Evolutionary conservation across 306 rosid species (phyloP), one percentile per base, ranked within the genome.

Genomic region (Senna siamea): DNA sequence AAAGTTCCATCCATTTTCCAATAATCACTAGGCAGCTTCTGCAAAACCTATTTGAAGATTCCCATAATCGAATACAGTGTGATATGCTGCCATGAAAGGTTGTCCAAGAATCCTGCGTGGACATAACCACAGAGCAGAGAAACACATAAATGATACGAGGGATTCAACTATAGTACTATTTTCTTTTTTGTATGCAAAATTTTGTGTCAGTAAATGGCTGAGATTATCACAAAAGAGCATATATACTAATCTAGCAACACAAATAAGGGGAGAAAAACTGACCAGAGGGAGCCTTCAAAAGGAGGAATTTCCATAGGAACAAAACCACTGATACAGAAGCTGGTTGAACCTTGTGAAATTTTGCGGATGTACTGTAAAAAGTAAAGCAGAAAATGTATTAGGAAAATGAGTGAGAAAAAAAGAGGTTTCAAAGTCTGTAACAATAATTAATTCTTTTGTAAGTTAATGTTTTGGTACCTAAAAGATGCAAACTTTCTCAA

Each of bases 31-130:
- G 5, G 46, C 62, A 22, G 62, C 74, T 53, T 52, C 74, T 69
- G 74, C 74, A 52, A 69, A 69, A 18, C 74, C 62, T 11, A 69
- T n/a, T 69, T 12, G 74, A 12, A 34, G 74, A 53, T 69, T 18
- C 9, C 74, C 74, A 17, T 32, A 52, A n/a, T 52, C 74, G 43
- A 69, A 52, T 35, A 69, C 63, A 0, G 74, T 69, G 37, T 69
- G 63, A 30, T 69, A 69, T 52, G 62, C 63, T 69, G 9, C 63
- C 63, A 69, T 52, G 50, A 69, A 69, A 9, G 40, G 19, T 53
- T 53, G 35, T 19, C 74, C 63, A 52, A 69, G 63, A 52, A 52
- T 69, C 74, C 74, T 52, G 22, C 15, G 4, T 57, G 40, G 37
- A 26, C 18, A 13, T 14, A n/a, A 38, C 64, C 2, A 12, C 2